phyloP scores from a whole-genome alignment of 139 green algal genomes.

The Chlamydomonas incerta region DNA sequence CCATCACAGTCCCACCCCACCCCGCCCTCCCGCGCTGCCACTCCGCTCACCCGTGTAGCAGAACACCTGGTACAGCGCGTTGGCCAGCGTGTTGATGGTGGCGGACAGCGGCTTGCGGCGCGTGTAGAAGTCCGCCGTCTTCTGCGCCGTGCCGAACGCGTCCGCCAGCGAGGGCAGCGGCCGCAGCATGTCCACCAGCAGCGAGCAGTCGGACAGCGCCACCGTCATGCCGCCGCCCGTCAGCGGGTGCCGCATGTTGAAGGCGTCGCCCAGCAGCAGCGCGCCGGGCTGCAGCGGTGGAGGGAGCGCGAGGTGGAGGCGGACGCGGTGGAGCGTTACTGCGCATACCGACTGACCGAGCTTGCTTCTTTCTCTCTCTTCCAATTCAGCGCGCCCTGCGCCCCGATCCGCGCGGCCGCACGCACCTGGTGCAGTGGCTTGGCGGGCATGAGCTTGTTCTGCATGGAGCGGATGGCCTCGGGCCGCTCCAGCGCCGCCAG shows the following conservation, averaged over 20 bases:
- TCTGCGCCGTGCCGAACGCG: slow-evolving; percentile 66
- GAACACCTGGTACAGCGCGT: slow-evolving; percentile 97
- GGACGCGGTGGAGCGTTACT: too few species aligned
- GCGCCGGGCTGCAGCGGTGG: slow-evolving; percentile 79
- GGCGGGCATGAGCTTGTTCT: slow-evolving; percentile 92
- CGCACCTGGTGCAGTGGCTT: slow-evolving; percentile 75
- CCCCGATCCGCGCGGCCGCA: too few species aligned
- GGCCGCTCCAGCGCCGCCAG: slow-evolving; percentile 61
- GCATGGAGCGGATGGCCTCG: slow-evolving; percentile 62
- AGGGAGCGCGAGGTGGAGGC: too few species aligned
- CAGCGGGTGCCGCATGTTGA: slow-evolving; percentile 99
- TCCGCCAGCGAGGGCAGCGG: slow-evolving; percentile 67
- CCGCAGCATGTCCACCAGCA: slow-evolving; percentile 67
- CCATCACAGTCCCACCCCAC: too few species aligned
- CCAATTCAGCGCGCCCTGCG: too few species aligned
- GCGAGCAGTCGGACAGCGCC: slow-evolving; percentile 90
- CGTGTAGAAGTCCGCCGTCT: slow-evolving; percentile 90
- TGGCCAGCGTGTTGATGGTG: slow-evolving; percentile 99
- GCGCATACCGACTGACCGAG: too few species aligned
- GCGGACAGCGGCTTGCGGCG: slow-evolving; percentile 88
- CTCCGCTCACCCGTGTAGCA: slow-evolving; percentile 64
- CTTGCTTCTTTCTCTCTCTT: too few species aligned
- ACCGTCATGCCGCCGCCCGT: slow-evolving; percentile 90
- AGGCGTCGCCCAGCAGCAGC: slow-evolving; percentile 96
- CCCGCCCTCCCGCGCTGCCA: too few species aligned